phyloP scores from a whole-genome alignment of 2,329 filamentous ascomycete genomes.

The Beauveria scarabaeidicola region DNA sequence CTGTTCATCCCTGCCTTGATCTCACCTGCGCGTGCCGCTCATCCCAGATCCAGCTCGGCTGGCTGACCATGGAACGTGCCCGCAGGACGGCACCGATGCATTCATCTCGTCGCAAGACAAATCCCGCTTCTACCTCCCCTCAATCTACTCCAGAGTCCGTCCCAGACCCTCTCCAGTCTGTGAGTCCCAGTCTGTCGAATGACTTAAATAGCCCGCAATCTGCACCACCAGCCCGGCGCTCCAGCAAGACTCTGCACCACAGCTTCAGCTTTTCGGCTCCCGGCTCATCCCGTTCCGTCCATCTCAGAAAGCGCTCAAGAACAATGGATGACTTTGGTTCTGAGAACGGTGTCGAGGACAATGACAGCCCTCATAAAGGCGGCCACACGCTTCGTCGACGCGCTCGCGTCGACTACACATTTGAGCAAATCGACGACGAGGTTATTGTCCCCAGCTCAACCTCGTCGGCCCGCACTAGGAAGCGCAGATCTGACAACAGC shows the following conservation, averaged over 20 bases:
- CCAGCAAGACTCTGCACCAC: conserved; percentile 27
- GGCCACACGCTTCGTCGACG: conserved; percentile 51
- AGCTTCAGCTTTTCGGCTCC: conserved; percentile 31
- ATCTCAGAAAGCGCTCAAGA: conserved; percentile 34
- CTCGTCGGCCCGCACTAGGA: conserved; percentile 26
- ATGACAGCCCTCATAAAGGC: conserved; percentile 44
- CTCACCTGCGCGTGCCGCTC: conserved; percentile 4
- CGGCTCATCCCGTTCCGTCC: conserved; percentile 20
- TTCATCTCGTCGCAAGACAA: conserved; percentile 23
- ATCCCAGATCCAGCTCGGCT: conserved; percentile 5
- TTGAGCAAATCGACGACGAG: conserved; percentile 45
- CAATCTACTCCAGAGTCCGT: conserved; percentile 24
- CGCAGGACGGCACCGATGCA: conserved; percentile 21
- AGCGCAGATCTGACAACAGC: conserved; percentile 28
- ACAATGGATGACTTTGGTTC: conserved; percentile 30
- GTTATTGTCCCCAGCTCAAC: conserved; percentile 27
- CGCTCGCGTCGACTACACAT: conserved; percentile 48
- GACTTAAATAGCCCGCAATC: conserved; percentile 25
- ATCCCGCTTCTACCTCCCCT: conserved; percentile 26
- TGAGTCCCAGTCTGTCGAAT: conserved; percentile 25
- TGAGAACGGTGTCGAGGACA: conserved; percentile 33
- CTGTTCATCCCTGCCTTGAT: background rate
- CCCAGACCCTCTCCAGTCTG: conserved; percentile 23
- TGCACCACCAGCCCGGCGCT: conserved; percentile 23
- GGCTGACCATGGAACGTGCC: conserved; percentile 26